Percentiles rank a stretch among this genome's conserved stretches.
phyloP scores from a whole-genome alignment of 2,329 filamentous ascomycete species.

The Achaetomium macrosporum region DNA sequence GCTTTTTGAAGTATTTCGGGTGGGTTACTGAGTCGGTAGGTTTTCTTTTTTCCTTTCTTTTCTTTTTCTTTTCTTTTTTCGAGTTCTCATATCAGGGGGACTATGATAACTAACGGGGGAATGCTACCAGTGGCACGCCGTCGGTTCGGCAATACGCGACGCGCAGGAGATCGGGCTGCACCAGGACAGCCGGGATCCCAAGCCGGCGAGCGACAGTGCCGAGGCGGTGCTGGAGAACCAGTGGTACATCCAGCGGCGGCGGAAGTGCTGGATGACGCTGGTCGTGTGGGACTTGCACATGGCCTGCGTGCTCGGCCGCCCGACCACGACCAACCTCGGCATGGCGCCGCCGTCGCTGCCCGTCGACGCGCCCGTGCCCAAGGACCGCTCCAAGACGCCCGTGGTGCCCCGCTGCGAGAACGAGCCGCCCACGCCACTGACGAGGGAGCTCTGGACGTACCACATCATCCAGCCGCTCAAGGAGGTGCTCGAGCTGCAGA shows the following conservation, averaged over 20 bases:
- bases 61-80: too few species aligned
- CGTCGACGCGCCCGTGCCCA: slow-evolving; percentile 47
- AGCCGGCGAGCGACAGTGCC: slow-evolving; percentile 39
- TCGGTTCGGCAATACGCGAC: slow-evolving; percentile 53
- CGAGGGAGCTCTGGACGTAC: slow-evolving; percentile 46
- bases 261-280: slow-evolving; percentile 52
- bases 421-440: slow-evolving; percentile 53
- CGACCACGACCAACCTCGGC: slow-evolving; percentile 49
- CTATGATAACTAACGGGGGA: slow-evolving; percentile 20
- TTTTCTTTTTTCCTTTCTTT: slow-evolving; percentile 15
- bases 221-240: slow-evolving; percentile 50
- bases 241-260: slow-evolving; percentile 52
- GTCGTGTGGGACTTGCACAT: slow-evolving; percentile 51
- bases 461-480: slow-evolving; percentile 44
- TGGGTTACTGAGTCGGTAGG: slow-evolving; percentile 52
- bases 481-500: slow-evolving; percentile 51
- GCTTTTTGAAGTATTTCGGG: slow-evolving; percentile 54
- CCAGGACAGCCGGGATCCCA: slow-evolving; percentile 46
- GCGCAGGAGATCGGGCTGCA: slow-evolving; percentile 59
- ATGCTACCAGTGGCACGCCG: slow-evolving; percentile 44
- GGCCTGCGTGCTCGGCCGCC: slow-evolving; percentile 47
- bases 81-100: background rate
- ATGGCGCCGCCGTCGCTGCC: slow-evolving; percentile 44
- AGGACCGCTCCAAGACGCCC: slow-evolving; percentile 42
- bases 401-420: slow-evolving; percentile 42